Percentiles rank a stretch among this genome's conserved stretches.
These are phyloP conservation scores for Ustanciosporium gigantosporum DNA, from an alignment of 1,284 basidiomycete species.

Conservation along the genomic window DNA sequence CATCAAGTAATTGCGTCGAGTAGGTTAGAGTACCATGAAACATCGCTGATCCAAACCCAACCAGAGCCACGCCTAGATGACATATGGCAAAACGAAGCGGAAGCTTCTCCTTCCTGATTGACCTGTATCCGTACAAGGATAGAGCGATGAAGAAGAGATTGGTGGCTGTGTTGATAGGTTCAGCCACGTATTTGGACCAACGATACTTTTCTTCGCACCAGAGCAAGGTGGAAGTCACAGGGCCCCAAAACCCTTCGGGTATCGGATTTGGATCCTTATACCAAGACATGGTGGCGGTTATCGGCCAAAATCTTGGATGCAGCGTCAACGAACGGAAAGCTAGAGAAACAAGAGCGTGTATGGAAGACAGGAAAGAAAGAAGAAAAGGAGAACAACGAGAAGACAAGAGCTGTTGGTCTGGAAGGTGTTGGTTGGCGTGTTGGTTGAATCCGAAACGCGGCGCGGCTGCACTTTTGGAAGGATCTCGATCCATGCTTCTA, in stretches of 20 bases:
- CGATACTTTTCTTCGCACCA: conserved; percentile 59
- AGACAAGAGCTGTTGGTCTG: too few relatives aligned
- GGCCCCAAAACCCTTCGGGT: conserved; percentile 50
- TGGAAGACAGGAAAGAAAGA: too few relatives aligned
- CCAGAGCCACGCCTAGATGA: conserved; percentile 44
- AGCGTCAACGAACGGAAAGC: too few relatives aligned
- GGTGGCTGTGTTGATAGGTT: conserved; percentile 59
- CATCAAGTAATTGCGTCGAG: conserved; percentile 57
- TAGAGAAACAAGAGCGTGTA: too few relatives aligned
- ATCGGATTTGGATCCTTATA: conserved; percentile 10
- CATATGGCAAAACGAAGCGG: conserved; percentile 42
- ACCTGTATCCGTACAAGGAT: conserved; percentile 60
- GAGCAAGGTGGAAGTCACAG: conserved; percentile 48
- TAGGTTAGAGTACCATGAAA: conserved; percentile 59
- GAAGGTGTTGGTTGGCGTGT: too few relatives aligned
- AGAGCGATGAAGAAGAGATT: conserved; percentile 63
- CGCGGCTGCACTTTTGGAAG: too few relatives aligned
- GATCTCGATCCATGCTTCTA: too few relatives aligned
- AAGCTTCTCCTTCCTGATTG: conserved; percentile 22
- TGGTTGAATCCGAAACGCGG: too few relatives aligned
- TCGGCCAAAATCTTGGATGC: too few relatives aligned
- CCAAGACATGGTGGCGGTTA: conserved; percentile 23
- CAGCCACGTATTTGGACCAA: conserved; percentile 51
- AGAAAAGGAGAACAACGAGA: too few relatives aligned
- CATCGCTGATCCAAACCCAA: conserved; percentile 46